Evolutionary conservation across 805 yeast species (phyloP).

Genomic region (Candida insectalens): DNA sequence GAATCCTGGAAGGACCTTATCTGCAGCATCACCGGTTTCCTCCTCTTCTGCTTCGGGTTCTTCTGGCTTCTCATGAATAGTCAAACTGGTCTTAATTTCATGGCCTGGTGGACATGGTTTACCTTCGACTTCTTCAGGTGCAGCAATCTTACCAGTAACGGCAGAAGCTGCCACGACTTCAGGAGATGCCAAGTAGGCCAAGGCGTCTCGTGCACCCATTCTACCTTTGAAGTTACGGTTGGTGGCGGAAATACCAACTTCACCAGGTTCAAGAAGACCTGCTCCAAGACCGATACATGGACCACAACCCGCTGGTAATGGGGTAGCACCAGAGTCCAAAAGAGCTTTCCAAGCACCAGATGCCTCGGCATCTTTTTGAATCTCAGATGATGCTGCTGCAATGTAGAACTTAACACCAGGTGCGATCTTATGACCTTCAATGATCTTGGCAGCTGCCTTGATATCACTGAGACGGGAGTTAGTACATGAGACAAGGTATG

Average conservation of each 20-base stretch:
- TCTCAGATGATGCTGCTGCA: conserved; percentile 94
- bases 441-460: conserved; percentile 86
- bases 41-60: conserved; percentile 5
- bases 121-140: conserved; percentile 80
- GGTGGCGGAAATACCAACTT: conserved; percentile 96
- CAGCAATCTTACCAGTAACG: conserved; percentile 85
- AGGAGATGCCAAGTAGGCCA: conserved; percentile 94
- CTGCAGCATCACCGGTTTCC: conserved; percentile 23
- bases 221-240: conserved; percentile 98
- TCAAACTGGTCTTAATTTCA: conserved; percentile 36
- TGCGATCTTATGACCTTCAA: conserved; percentile 75
- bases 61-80: conserved; percentile 23
- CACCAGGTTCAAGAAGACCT: conserved; percentile 90
- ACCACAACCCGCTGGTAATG: conserved; percentile 98
- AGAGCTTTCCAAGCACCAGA: conserved; percentile 88
- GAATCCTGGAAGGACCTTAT: conserved; percentile 68
- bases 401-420: conserved; percentile 90
- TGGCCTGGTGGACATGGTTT: conserved; percentile 34
- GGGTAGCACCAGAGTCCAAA: conserved; percentile 86
- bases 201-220: conserved; percentile 96
- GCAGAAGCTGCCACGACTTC: conserved; percentile 99
- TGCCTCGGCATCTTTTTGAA: conserved; percentile 85
- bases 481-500: conserved; percentile 96
- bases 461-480: conserved; percentile 90
- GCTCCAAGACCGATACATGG: conserved; percentile 98